These are phyloP conservation scores for Acanthamoeba triangularis DNA, from an alignment of 208 protist species.

Conservation along the genomic window DNA sequence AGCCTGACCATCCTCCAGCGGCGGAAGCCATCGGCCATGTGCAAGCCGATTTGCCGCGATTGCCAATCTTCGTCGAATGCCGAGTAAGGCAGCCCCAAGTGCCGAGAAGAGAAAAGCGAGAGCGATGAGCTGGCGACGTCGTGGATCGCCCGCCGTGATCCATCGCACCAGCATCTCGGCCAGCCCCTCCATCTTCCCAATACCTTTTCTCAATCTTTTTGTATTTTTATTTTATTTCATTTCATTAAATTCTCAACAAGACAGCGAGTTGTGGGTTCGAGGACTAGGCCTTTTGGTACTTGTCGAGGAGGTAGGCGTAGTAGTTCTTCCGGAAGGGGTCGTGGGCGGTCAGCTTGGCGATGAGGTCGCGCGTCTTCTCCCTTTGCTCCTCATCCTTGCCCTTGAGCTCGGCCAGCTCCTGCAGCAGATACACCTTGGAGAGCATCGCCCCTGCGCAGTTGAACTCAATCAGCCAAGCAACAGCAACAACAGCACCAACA, in stretches of 20 bases:
- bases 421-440: conserved; percentile 63
- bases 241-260: too few relatives aligned
- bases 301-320: conserved; percentile 11
- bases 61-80: neutral
- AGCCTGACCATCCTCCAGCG: neutral
- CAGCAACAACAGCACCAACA: neutral
- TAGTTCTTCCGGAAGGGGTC: conserved; percentile 61
- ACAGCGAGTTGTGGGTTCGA: too few relatives aligned
- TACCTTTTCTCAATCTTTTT: neutral
- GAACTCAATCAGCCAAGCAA: neutral
- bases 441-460: conserved; percentile 31
- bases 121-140: neutral
- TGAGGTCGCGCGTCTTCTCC: neutral
- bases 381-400: neutral
- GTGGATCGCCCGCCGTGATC: neutral
- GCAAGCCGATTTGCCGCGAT: neutral
- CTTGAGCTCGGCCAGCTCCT: conserved; percentile 1
- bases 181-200: neutral
- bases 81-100: neutral
- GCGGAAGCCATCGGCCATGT: neutral
- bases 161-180: neutral
- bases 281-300: neutral
- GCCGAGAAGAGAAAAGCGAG: conserved; percentile 23
- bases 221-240: neutral
- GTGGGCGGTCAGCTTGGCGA: neutral